Percentiles rank a stretch among this genome's conserved stretches.
Evolutionary conservation across 768 basidiomycete species (phyloP).

Genomic region (Leucogyrophana mollusca): DNA sequence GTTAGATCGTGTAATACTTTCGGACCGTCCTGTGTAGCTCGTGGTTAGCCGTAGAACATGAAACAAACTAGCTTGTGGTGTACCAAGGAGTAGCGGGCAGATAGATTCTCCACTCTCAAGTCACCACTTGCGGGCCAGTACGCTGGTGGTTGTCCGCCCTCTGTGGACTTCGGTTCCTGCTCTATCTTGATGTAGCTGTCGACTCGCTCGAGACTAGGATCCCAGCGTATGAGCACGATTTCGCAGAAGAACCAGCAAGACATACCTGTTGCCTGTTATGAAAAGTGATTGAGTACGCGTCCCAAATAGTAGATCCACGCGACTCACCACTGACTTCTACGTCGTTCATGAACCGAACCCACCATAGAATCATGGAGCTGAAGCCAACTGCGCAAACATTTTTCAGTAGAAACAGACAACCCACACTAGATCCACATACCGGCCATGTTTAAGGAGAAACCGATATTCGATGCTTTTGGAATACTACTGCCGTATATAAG

Average conservation of each 20-base stretch:
- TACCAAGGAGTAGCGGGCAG: constrained; percentile 45
- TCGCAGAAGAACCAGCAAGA: too few relatives aligned
- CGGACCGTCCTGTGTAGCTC: constrained; percentile 47
- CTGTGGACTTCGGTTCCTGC: constrained; percentile 45
- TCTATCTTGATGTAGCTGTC: constrained; percentile 56
- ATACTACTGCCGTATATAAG: constrained; percentile 47
- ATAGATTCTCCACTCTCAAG: constrained; percentile 48
- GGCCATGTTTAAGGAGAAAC: constrained; percentile 41
- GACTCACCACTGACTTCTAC: constrained; percentile 44
- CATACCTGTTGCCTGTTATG: constrained; percentile 16
- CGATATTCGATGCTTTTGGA: constrained; percentile 37
- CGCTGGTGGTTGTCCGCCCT: constrained; percentile 50
- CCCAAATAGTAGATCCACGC: neutral
- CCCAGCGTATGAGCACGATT: too few relatives aligned
- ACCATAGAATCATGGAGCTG: constrained; percentile 52
- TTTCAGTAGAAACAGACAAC: too few relatives aligned
- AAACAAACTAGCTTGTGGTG: neutral
- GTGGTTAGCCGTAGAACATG: neutral
- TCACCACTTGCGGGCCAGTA: constrained; percentile 63
- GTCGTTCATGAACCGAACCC: constrained; percentile 42
- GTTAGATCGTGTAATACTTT: constrained; percentile 52
- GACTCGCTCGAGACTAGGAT: constrained; percentile 45
- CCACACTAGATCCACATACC: constrained; percentile 19
- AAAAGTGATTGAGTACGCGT: too few relatives aligned
- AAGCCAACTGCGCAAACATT: constrained; percentile 41